Evolutionary conservation across 352 stramenopile species (phyloP), one percentile per base, ranked within the genome.

Genomic region (Globisporangium polare): DNA sequence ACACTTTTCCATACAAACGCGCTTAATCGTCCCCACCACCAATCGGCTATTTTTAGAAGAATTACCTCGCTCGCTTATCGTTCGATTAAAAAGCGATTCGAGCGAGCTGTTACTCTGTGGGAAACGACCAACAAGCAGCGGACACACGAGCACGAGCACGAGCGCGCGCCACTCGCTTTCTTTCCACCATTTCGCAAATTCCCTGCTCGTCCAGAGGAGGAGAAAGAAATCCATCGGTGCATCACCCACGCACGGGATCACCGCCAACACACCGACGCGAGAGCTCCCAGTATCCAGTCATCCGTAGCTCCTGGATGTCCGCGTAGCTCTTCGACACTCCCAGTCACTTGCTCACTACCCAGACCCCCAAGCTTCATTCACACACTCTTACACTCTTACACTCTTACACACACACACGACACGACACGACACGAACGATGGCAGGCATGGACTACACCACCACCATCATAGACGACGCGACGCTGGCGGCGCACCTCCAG

Each of bases 101-200:
- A 13, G 33, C 17, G 39, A 45, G 39, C 39, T 45, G 39, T 45
- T 45, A 45, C 18, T 45, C 18, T 4, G 37, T 12, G n/a, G 37
- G 37, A n/a, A 46, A 45, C 17, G 18, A 22, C 5, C 41, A 8
- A 17, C 13, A 45, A 39, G 8, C 33, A 39, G 12, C 33, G 10
- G 7, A 39, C 8, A n/a, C n/a, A n/a, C n/a, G n/a, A 12, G 12
- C 2, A 4, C 33, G 12, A 39, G 33, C 20, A 31, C 18, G 46
- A 20, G 20, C 46, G 52, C n/a, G 29, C 18, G 31, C 35, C 13
- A 5, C 33, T 35, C 26, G 27, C 49, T 41, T 55, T 55, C 27
- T 41, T 55, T 41, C 49, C 18, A 55, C 49, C 49, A 55, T 55
- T 55, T 26, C 49, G 17, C 49, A 41, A 41, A 5, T 55, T 41